Evolutionary conservation across 257 asterid species (phyloP), one percentile per base, ranked within the genome.

Genomic region (Solanum chaucha): DNA sequence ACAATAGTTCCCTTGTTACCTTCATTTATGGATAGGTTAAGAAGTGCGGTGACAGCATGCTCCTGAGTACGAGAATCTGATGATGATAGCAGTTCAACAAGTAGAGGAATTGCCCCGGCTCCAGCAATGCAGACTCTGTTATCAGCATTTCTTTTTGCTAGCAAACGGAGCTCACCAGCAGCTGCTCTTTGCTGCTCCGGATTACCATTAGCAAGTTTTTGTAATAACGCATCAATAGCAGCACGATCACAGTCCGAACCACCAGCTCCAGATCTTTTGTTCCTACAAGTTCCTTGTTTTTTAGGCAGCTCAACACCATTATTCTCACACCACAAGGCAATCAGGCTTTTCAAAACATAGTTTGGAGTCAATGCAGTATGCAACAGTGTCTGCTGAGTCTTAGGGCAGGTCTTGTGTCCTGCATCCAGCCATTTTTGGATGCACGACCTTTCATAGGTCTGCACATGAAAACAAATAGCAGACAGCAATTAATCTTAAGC

Each of bases 311-410:
- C 99, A 65, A 97, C 97, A 10, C 99, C 99, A 17, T 97, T 97
- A 75, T 93, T 97, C 86, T 97, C 98, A 82, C 99, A 97, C 99
- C 99, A 97, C 86, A 95, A 87, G 35, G 98, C 94, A 46, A 97
- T 97, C 30, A 97, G 96, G 90, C 98, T 95, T 91, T 96, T 95
- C 91, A 97, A 73, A 72, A 96, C 98, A n/a, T 97, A 96, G 86
- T 97, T 97, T n/a, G 99, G 99, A n/a, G 99, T 97, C 88, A 97
- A 88, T 59, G 98, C 97, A 1, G 99, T 94, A 92, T 97, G 99
- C 80, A 92, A 84, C 35, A 97, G 86, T 19, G 98, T 92, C 89
- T 97, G 99, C 86, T 97, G 98, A 85, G 99, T 96, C 92, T 97
- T 97, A 12, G 99, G 99, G 91, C 99, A 97, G 10, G 98, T 95